These are phyloP conservation scores for Penicillium sp. DNA, from an alignment of 2,329 filamentous ascomycete genomes.

Conservation along the genomic window DNA sequence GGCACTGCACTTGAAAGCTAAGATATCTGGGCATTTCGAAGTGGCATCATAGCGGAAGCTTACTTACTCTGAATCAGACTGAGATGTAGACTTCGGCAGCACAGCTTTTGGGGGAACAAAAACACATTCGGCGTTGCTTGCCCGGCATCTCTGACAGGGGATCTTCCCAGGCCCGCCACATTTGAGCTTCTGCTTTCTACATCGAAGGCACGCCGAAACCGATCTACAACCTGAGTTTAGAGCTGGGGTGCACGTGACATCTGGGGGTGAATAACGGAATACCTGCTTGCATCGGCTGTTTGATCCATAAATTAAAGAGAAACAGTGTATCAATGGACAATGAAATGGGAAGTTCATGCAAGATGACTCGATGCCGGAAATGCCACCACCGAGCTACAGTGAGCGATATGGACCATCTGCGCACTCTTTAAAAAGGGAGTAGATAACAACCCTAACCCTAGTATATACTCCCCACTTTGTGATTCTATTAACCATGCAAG, in stretches of 20 bases:
- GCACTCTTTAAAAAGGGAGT: too few species aligned
- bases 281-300: background rate
- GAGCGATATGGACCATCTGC: too few species aligned
- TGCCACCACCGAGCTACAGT: too few species aligned
- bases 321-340: too few species aligned
- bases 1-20: background rate
- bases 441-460: too few species aligned
- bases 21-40: background rate
- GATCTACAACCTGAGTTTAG: background rate
- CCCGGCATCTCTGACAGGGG: conserved; percentile 1
- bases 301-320: background rate
- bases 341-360: too few species aligned
- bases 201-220: background rate
- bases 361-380: too few species aligned
- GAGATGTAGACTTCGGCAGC: background rate
- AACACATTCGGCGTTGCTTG: background rate
- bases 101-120: background rate
- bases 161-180: background rate
- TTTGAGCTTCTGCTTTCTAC: conserved; percentile 2
- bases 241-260: too few species aligned
- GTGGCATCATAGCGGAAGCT: background rate
- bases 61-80: conserved; percentile 4
- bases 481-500: too few species aligned
- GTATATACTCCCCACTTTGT: too few species aligned
- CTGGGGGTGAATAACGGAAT: background rate